Conservation (phyloP, 768 basidiomycete species). For the Auricularia sp. region DNA sequence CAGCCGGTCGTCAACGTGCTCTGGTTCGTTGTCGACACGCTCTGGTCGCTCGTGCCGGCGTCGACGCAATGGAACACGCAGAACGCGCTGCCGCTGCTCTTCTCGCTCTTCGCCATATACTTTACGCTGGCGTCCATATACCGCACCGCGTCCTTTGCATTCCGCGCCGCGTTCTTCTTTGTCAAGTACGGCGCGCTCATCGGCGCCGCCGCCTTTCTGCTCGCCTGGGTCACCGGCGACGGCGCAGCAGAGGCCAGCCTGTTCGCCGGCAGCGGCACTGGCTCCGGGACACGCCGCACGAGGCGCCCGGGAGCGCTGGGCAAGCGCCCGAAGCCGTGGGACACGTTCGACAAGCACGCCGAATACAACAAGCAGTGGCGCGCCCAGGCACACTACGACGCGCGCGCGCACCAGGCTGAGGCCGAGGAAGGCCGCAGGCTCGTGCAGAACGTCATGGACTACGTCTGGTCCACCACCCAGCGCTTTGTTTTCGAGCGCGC, state of each 20-base stretch:
- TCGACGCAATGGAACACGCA: slow-evolving; percentile 24
- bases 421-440: slow-evolving; percentile 35
- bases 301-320: slow-evolving; percentile 7
- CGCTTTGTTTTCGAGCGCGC: slow-evolving; percentile 16
- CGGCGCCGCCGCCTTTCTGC: slow-evolving; percentile 26
- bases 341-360: slow-evolving; percentile 50
- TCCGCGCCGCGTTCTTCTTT: slow-evolving; percentile 57
- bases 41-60: slow-evolving; percentile 29
- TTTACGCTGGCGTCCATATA: slow-evolving; percentile 68
- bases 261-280: slow-evolving; percentile 23
- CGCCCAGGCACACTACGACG: slow-evolving; percentile 10
- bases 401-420: slow-evolving; percentile 8
- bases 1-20: not conserved
- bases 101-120: slow-evolving; percentile 64
- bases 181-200: slow-evolving; percentile 69
- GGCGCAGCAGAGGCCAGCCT: slow-evolving; percentile 19
- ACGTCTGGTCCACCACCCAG: slow-evolving; percentile 29
- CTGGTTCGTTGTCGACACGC: slow-evolving; percentile 35
- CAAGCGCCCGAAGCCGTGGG: slow-evolving; percentile 46
- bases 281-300: slow-evolving; percentile 8
- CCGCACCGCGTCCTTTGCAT: slow-evolving; percentile 67
- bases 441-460: slow-evolving; percentile 34
- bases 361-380: slow-evolving; percentile 27
- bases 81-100: slow-evolving; percentile 59
- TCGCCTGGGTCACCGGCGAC: slow-evolving; percentile 7